Evolutionary conservation across 2,329 filamentous ascomycete species (phyloP).

Genomic region (Hymenoscyphus scutula): DNA sequence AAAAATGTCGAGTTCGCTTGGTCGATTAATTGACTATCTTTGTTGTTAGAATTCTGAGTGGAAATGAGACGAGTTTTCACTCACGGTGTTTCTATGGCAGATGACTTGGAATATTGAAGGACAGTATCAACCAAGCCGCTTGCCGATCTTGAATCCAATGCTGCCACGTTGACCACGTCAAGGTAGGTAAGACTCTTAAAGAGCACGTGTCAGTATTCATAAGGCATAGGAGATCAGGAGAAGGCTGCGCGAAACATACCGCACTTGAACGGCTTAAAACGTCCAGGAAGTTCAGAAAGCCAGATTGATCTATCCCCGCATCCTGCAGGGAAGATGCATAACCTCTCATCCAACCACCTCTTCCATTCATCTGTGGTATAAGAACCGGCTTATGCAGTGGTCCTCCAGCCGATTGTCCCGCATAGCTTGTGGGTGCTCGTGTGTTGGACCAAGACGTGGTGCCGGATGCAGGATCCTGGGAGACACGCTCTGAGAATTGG

Average conservation of each 20-base stretch:
- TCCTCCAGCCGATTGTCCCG: background rate
- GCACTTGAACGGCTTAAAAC: background rate
- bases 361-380: slow-evolving; percentile 5
- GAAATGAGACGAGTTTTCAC: background rate
- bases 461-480: background rate
- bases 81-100: background rate
- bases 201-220: background rate
- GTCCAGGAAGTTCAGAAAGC: slow-evolving; percentile 6
- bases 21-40: background rate
- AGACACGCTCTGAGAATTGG: background rate
- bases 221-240: background rate
- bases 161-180: slow-evolving; percentile 4
- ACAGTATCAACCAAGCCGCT: background rate
- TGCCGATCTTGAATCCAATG: background rate
- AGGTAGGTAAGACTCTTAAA: slow-evolving; percentile 5
- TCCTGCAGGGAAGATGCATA: slow-evolving; percentile 7
- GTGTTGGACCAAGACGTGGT: background rate
- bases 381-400: background rate
- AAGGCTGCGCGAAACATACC: background rate
- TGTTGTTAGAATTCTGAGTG: background rate
- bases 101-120: background rate
- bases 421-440: background rate
- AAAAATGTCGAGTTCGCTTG: slow-evolving; percentile 3
- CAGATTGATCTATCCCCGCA: background rate
- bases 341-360: slow-evolving; percentile 4